Evolutionary conservation across 805 yeast genomes (phyloP), one percentile per base, ranked within the genome.

Genomic region (Teunomyces pallodes): DNA sequence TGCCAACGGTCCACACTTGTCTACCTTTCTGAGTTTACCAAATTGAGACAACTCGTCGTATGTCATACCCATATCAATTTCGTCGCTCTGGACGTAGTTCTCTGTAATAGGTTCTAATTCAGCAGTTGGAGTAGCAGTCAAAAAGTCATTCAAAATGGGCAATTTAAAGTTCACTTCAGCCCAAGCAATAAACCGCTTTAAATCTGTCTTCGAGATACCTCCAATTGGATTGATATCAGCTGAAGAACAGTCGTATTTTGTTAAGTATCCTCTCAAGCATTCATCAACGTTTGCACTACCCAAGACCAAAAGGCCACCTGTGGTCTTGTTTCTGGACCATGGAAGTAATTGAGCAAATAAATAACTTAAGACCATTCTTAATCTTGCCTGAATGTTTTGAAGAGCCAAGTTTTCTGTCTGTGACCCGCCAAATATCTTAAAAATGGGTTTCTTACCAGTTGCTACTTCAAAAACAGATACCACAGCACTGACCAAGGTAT

Each of bases 181-280:
- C 80, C 90, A 94, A 2, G 75, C 81, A 45, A 94, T 94, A 59
- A 95, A 94, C 45, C 80, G 75, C 63, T 89, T 90, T 63, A 94
- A 73, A 62, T 95, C 99, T 0, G 90, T 90, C 64, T 94, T 94
- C 12, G 99, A 92, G 38, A 94, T 89, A 31, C 97, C 96, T n/a
- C 99, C 99, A 56, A 94, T 95, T 26, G 99, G 99, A 63, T 94
- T 94, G 51, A 94, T 81, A 70, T 94, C 99, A 1, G 99, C 99
- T 13, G 96, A 84, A 3, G 98, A 91, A 66, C 97, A 90, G 66
- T 94, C 99, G 67, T 94, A 94, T 64, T 94, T 94, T 8, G 99
- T 94, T 61, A 94, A 74, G 61, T 94, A 94, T 0, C 99, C 99
- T 51, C 99, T 76, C 50, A 94, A 72, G 58, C 96, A 90, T 65